These are phyloP conservation scores for Camptophora hylomeconis DNA, from an alignment of 2,329 filamentous ascomycete genomes.

Conservation along the genomic window DNA sequence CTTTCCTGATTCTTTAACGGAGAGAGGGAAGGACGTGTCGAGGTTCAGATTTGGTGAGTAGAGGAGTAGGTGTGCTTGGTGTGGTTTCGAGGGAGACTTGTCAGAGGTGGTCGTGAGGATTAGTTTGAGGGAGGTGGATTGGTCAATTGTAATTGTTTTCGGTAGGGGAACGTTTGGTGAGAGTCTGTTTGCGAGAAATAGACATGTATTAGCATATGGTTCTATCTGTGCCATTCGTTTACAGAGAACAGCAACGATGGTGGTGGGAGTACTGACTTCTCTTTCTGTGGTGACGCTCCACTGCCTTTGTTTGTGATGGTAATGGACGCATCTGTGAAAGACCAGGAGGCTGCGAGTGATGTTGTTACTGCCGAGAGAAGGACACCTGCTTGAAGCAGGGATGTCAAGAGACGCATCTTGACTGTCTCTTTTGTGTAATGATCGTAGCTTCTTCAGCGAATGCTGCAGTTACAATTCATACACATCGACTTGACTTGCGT, in stretches of 20 bases:
- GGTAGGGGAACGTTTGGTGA: constrained; percentile 46
- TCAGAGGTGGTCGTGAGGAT: constrained; percentile 68
- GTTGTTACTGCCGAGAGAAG: constrained; percentile 7
- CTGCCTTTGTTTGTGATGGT: constrained; percentile 47
- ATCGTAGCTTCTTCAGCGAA: too few relatives aligned
- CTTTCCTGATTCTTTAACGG: constrained; percentile 77
- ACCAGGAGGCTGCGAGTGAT: constrained; percentile 41
- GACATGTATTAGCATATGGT: too few relatives aligned
- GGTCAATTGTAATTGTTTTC: constrained; percentile 51
- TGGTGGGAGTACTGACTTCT: constrained; percentile 32
- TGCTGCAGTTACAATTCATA: too few relatives aligned
- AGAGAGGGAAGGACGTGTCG: constrained; percentile 76
- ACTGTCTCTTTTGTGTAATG: too few relatives aligned
- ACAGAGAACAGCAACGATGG: too few relatives aligned
- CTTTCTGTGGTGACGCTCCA: constrained; percentile 40
- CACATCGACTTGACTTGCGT: too few relatives aligned
- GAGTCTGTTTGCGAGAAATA: constrained; percentile 44
- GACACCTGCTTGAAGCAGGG: constrained; percentile 8
- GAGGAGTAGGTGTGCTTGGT: constrained; percentile 84
- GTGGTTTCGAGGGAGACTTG: constrained; percentile 67
- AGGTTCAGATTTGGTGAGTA: constrained; percentile 62
- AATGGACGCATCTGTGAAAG: constrained; percentile 51
- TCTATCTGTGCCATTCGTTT: not conserved
- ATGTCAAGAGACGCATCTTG: constrained; percentile 7
- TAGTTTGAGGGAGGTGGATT: constrained; percentile 66